These are phyloP conservation scores for Dictyostelium intermedium DNA, from an alignment of 78 protist genomes.

Conservation along the genomic window DNA sequence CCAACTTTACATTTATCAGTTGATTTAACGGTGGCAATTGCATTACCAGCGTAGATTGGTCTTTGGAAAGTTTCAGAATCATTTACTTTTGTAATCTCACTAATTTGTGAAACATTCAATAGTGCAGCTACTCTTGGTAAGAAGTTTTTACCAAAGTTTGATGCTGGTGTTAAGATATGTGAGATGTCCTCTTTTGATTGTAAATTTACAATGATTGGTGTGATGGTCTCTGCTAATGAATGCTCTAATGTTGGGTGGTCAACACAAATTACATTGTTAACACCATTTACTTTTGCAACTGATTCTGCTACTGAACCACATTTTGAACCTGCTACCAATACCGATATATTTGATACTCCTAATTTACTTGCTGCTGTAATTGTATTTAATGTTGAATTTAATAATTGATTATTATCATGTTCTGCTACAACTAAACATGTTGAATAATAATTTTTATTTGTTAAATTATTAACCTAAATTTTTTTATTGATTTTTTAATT, in stretches of 20 bases:
- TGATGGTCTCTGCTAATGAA: conserved; percentile 88
- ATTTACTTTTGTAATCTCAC: conserved; percentile 88
- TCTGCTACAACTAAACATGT: conserved; percentile 71
- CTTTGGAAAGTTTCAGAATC: conserved; percentile 91
- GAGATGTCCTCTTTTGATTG: conserved; percentile 60
- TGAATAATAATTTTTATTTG: background rate
- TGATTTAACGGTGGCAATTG: conserved; percentile 93
- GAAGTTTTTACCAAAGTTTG: conserved; percentile 90
- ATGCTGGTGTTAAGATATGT: conserved; percentile 90
- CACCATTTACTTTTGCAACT: conserved; percentile 87
- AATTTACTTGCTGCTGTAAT: conserved; percentile 78
- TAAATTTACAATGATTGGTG: conserved; percentile 68
- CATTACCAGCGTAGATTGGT: conserved; percentile 98
- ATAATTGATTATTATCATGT: conserved; percentile 59
- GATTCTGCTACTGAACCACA: conserved; percentile 41
- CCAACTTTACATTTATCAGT: conserved; percentile 89
- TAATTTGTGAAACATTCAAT: conserved; percentile 88
- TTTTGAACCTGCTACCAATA: conserved; percentile 61
- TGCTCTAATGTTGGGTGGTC: conserved; percentile 68
- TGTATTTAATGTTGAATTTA: conserved; percentile 52
- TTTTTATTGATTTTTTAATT: no score
- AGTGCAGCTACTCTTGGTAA: conserved; percentile 95
- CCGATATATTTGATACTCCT: conserved; percentile 7
- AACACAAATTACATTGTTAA: conserved; percentile 72
- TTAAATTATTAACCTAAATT: background rate